Conservation (phyloP, 225 moss, liverwort and hornwort genomes). For the Anthoceros angustus region DNA sequence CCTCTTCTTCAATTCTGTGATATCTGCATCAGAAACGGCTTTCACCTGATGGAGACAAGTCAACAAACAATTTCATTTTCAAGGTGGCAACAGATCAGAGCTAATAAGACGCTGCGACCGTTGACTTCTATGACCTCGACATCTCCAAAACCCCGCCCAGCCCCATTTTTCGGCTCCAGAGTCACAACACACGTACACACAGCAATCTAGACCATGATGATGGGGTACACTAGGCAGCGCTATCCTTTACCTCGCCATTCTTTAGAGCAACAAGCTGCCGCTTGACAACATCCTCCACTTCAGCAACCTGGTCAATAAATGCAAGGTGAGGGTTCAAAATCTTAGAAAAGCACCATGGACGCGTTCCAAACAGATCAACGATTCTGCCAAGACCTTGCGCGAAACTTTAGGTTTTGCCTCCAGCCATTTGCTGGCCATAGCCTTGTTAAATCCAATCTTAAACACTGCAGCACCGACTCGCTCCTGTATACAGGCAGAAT, state of each 20-base stretch:
- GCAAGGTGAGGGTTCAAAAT: background rate
- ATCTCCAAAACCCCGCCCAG: too few species aligned
- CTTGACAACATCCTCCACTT: slow-evolving; percentile 40
- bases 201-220: too few species aligned
- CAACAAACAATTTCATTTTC: background rate
- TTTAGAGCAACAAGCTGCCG: slow-evolving; percentile 36
- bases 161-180: too few species aligned
- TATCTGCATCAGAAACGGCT: slow-evolving; percentile 12
- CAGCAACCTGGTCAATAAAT: slow-evolving; percentile 20
- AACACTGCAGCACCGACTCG: slow-evolving; percentile 27
- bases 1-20: slow-evolving; percentile 34
- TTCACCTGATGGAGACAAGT: background rate
- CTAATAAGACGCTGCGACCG: too few species aligned
- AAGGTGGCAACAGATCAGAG: too few species aligned
- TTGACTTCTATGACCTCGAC: too few species aligned
- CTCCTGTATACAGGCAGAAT: slow-evolving; percentile 8
- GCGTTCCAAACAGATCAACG: background rate
- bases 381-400: background rate
- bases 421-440: slow-evolving; percentile 55
- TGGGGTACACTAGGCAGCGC: too few species aligned
- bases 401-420: slow-evolving; percentile 1
- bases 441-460: slow-evolving; percentile 34
- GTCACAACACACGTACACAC: too few species aligned
- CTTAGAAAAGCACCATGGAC: background rate
- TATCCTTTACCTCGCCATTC: slow-evolving; percentile 27